Conservation (phyloP, 352 stramenopile genomes). For the Globisporangium alternatum region DNA sequence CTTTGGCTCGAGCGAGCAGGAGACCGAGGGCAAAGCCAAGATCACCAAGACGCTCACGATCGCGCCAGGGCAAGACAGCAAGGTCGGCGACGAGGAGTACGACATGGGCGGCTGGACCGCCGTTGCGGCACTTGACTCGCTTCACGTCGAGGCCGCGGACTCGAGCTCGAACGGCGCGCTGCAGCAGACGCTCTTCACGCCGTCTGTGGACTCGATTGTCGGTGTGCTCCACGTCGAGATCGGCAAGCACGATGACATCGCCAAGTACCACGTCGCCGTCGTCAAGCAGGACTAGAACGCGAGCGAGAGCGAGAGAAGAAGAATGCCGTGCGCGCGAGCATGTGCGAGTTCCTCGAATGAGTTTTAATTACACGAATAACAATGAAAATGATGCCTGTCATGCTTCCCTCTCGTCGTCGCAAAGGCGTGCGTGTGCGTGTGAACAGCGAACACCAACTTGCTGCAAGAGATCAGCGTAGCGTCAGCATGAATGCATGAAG, state of each 20-base stretch:
- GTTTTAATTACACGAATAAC: background rate
- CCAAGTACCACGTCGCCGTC: conserved; percentile 38
- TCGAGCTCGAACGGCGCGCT: conserved; percentile 21
- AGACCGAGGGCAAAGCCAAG: conserved; percentile 62
- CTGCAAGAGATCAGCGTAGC: too few relatives aligned
- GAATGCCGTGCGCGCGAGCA: background rate
- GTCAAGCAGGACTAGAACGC: conserved; percentile 32
- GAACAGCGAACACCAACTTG: too few relatives aligned
- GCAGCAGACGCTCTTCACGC: conserved; percentile 47
- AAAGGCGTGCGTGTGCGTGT: too few relatives aligned
- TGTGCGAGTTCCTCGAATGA: background rate
- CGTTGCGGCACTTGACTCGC: conserved; percentile 48
- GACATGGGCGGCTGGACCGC: conserved; percentile 79
- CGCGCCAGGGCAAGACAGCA: conserved; percentile 32
- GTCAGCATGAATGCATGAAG: background rate
- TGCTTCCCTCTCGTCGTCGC: too few relatives aligned
- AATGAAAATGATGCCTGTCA: background rate
- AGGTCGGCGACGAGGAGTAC: conserved; percentile 63
- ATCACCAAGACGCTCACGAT: conserved; percentile 56
- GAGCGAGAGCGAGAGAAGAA: background rate
- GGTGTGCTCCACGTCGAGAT: conserved; percentile 65
- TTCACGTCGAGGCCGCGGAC: conserved; percentile 48
- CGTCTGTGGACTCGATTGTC: conserved; percentile 52
- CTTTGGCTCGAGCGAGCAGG: conserved; percentile 73
- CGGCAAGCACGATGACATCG: conserved; percentile 27